These are phyloP conservation scores for Eucommia ulmoides DNA, from an alignment of 257 asterid species.

Conservation along the genomic window DNA sequence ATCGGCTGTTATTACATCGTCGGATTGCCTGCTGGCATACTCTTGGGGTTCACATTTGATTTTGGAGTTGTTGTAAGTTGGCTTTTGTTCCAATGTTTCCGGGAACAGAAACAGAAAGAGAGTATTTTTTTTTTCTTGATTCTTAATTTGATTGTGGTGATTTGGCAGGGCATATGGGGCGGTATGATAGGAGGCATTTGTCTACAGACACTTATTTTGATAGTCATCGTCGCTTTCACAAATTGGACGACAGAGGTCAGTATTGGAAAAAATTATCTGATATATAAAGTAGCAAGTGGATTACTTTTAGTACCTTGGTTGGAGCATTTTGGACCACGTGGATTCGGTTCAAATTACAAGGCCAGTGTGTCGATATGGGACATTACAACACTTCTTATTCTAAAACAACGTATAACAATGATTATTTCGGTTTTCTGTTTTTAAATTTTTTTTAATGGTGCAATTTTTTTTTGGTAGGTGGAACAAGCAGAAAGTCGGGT, in stretches of 20 bases:
- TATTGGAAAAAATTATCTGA: no score
- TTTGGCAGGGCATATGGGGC: background rate
- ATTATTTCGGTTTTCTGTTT: background rate
- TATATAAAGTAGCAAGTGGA: no score
- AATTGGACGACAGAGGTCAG: background rate
- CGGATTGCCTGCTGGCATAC: slow-evolving; percentile 65
- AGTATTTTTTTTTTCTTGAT: background rate
- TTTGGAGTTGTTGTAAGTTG: slow-evolving; percentile 36
- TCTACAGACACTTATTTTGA: background rate
- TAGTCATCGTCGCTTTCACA: background rate
- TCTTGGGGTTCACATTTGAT: slow-evolving; percentile 50
- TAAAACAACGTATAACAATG: background rate
- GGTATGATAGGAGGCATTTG: background rate
- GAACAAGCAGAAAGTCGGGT: slow-evolving; percentile 46
- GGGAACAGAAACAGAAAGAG: background rate
- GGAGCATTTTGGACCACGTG: no score
- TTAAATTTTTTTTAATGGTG: background rate
- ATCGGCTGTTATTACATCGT: slow-evolving; percentile 59
- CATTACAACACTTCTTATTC: background rate
- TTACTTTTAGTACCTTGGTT: no score
- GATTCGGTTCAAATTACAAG: no score
- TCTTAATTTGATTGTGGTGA: background rate
- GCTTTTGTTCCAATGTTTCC: background rate
- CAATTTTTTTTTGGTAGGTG: slow-evolving; percentile 28
- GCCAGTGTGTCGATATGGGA: background rate